These are phyloP conservation scores for Nemophila menziesii DNA, from an alignment of 257 asterid species.

Conservation along the genomic window DNA sequence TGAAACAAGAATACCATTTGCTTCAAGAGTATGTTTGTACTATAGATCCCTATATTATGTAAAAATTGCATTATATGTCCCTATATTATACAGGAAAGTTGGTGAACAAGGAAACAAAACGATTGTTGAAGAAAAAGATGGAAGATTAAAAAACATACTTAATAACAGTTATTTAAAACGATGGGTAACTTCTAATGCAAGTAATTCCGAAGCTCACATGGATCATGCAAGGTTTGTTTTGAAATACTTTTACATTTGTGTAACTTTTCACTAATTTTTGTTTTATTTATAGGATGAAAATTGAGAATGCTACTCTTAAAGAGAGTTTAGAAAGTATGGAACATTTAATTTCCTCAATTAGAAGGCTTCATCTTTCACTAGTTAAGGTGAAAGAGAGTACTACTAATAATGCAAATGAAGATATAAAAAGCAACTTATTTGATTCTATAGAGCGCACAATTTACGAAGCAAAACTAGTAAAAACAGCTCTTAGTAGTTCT, in stretches of 20 bases:
- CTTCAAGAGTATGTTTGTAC: constrained; percentile 67
- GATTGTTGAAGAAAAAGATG: constrained; percentile 53
- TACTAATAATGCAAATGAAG: constrained; percentile 12
- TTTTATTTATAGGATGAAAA: constrained; percentile 57
- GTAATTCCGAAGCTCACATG: constrained; percentile 30
- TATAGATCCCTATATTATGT: background rate
- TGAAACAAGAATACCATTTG: constrained; percentile 55
- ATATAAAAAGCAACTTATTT: constrained; percentile 10
- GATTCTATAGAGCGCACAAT: constrained; percentile 36
- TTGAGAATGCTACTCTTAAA: constrained; percentile 85
- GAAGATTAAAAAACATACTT: constrained; percentile 54
- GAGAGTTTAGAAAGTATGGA: constrained; percentile 96
- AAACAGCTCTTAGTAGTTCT: constrained; percentile 78
- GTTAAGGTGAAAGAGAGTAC: constrained; percentile 57
- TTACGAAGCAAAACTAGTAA: constrained; percentile 57
- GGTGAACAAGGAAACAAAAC: constrained; percentile 26
- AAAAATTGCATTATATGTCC: no score
- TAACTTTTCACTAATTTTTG: background rate
- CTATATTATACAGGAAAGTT: constrained; percentile 38
- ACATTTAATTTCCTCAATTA: constrained; percentile 66
- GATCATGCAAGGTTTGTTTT: constrained; percentile 63
- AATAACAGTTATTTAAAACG: constrained; percentile 52
- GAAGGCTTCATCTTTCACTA: constrained; percentile 62
- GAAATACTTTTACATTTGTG: background rate
- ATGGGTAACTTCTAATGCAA: constrained; percentile 54